Evolutionary conservation across 257 asterid species (phyloP).

Genomic region (Fraxinus quadrangulata): DNA sequence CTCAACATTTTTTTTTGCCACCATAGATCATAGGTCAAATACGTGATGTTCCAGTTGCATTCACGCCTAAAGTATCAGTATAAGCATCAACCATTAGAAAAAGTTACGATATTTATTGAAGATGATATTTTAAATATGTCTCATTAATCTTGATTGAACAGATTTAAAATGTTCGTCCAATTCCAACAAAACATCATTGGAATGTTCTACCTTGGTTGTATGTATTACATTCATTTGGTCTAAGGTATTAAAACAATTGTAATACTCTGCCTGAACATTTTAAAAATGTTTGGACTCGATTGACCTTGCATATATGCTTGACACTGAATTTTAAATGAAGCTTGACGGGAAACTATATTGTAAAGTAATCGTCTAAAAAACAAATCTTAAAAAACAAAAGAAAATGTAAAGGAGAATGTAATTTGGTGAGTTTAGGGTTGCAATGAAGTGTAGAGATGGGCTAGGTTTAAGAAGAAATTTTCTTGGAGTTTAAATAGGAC

Average conservation of each 20-base stretch:
- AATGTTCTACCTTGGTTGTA: neutral
- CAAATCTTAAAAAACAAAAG: neutral
- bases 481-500: neutral
- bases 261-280: neutral
- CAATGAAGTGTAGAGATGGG: neutral
- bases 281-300: neutral
- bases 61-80: no score
- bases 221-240: neutral
- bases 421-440: neutral
- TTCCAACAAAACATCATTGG: neutral
- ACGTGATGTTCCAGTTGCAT: no score
- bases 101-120: no score
- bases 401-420: neutral
- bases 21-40: neutral
- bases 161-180: neutral
- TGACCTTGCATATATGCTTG: neutral
- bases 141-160: neutral
- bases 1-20: neutral
- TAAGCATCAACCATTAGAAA: no score
- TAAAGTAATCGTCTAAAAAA: neutral
- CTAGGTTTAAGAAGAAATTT: neutral
- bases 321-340: neutral
- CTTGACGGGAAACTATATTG: neutral
- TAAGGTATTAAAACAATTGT: no score
- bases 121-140: no score